Conservation (phyloP, 2,329 filamentous ascomycete species). For the Teratosphaeria nubilosa region DNA sequence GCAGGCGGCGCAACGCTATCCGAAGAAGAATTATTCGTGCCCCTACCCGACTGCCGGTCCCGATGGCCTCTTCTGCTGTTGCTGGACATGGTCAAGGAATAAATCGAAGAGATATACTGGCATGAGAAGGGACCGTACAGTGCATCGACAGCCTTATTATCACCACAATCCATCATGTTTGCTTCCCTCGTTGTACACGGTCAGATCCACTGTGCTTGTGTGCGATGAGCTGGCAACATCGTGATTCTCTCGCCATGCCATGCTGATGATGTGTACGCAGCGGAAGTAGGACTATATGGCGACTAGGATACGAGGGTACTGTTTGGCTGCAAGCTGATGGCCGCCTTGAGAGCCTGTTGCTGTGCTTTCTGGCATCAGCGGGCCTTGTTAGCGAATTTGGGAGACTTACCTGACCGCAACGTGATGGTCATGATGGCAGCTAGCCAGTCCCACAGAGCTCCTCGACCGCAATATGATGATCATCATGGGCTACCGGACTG, state of each 20-base stretch:
- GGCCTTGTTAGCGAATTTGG: too few relatives aligned
- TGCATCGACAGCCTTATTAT: neutral
- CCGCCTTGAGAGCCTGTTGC: neutral
- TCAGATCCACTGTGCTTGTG: neutral
- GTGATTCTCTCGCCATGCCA: neutral
- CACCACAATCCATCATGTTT: neutral
- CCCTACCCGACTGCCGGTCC: neutral
- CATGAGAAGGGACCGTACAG: neutral
- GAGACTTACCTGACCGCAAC: too few relatives aligned
- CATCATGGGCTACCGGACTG: too few relatives aligned
- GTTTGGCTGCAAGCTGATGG: neutral
- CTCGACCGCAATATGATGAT: too few relatives aligned
- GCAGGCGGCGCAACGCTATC: neutral
- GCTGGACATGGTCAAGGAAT: neutral
- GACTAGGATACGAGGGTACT: neutral
- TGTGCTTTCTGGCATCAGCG: too few relatives aligned
- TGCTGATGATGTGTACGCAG: neutral
- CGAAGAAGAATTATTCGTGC: neutral
- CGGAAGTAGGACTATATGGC: neutral
- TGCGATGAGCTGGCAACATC: neutral
- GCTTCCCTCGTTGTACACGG: neutral
- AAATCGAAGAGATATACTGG: neutral
- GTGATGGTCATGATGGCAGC: too few relatives aligned
- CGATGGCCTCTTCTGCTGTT: neutral
- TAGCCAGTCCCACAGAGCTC: too few relatives aligned